These are phyloP conservation scores for Aspergillus panamensis DNA, from an alignment of 495 filamentous ascomycete species.

Conservation along the genomic window DNA sequence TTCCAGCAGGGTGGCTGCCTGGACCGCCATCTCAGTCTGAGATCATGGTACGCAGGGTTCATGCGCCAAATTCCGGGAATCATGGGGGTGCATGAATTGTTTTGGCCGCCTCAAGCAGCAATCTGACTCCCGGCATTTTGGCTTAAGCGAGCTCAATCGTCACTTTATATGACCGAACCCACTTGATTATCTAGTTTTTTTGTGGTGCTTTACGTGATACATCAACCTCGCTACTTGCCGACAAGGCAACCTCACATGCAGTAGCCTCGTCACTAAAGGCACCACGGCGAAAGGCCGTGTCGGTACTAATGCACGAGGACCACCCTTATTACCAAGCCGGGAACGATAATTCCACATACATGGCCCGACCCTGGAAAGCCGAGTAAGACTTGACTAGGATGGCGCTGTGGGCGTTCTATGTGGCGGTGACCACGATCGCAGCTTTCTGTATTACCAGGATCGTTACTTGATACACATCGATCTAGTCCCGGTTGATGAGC, in stretches of 20 bases:
- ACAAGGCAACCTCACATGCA: constrained; percentile 28
- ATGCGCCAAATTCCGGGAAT: constrained; percentile 13
- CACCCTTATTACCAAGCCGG: constrained; percentile 3
- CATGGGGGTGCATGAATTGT: constrained; percentile 4
- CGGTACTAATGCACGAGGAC: constrained; percentile 21
- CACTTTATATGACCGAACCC: constrained; percentile 3
- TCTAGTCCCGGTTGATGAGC: not conserved
- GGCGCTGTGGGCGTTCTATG: not conserved
- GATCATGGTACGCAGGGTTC: constrained; percentile 2
- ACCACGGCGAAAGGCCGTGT: constrained; percentile 8
- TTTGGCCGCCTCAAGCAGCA: not conserved
- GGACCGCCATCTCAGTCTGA: not conserved
- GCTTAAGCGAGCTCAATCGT: not conserved
- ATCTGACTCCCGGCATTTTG: not conserved
- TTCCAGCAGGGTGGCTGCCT: not conserved
- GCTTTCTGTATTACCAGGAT: not conserved
- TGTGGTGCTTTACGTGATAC: constrained; percentile 17
- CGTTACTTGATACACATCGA: not conserved
- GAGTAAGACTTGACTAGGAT: not conserved
- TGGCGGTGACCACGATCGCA: not conserved
- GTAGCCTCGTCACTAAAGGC: constrained; percentile 16
- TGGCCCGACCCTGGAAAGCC: not conserved
- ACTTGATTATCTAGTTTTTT: not conserved
- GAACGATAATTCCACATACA: constrained; percentile 11
- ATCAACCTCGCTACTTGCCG: constrained; percentile 16